Evolutionary conservation across 2,329 filamentous ascomycete species (phyloP).

Genomic region (Fusarium gaditjirri): DNA sequence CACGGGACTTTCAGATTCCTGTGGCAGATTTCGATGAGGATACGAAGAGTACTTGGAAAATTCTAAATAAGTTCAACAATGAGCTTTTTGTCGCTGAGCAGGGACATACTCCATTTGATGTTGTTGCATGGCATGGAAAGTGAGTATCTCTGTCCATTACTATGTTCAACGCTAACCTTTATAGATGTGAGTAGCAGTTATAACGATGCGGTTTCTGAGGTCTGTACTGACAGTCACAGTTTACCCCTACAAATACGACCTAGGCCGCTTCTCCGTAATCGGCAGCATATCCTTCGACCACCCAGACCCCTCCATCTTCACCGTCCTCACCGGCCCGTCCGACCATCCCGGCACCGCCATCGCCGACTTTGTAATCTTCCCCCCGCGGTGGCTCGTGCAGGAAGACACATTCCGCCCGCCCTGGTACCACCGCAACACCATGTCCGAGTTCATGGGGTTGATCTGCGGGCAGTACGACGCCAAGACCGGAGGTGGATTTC

Average conservation of each 20-base stretch:
- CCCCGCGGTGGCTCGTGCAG: constrained; percentile 75
- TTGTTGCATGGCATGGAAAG: constrained; percentile 84
- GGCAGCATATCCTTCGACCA: constrained; percentile 75
- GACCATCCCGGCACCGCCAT: constrained; percentile 70
- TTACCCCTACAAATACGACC: constrained; percentile 82
- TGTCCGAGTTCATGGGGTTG: constrained; percentile 73
- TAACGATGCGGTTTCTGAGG: rapidly evolving
- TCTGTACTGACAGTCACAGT: constrained; percentile 12
- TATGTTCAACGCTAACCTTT: background rate
- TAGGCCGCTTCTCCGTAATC: constrained; percentile 80
- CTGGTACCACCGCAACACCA: constrained; percentile 78
- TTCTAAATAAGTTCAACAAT: constrained; percentile 74
- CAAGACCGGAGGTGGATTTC: constrained; percentile 67
- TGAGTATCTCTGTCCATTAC: constrained; percentile 60
- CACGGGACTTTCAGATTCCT: constrained; percentile 79
- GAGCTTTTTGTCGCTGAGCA: constrained; percentile 67
- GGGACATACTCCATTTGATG: constrained; percentile 79
- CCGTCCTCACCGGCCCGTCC: constrained; percentile 72
- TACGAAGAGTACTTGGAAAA: constrained; percentile 55
- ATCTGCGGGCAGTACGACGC: constrained; percentile 70
- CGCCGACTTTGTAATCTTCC: constrained; percentile 79
- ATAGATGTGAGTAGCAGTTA: constrained; percentile 23
- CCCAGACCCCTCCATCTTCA: constrained; percentile 83
- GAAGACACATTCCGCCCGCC: constrained; percentile 78
- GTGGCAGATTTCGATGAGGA: constrained; percentile 76